These are phyloP conservation scores for Porcisia deanei DNA, from an alignment of 208 protist species.

Conservation along the genomic window DNA sequence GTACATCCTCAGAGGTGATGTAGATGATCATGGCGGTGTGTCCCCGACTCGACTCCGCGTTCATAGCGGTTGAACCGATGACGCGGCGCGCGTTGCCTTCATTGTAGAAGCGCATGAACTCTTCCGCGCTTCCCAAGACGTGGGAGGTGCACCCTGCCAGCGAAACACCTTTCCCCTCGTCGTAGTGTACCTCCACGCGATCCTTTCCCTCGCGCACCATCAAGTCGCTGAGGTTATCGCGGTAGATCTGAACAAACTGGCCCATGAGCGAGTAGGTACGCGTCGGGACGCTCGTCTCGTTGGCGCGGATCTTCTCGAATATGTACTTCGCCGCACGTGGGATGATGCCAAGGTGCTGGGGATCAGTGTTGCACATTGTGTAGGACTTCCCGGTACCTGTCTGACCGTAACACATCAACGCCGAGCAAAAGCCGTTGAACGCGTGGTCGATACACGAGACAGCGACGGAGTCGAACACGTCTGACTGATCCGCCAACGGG, in stretches of 20 bases:
- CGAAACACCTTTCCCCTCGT: slow-evolving; percentile 67
- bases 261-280: slow-evolving; percentile 52
- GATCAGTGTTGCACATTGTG: slow-evolving; percentile 91
- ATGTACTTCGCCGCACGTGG: slow-evolving; percentile 78
- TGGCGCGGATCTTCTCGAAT: slow-evolving; percentile 53
- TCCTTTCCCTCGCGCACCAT: slow-evolving; percentile 72
- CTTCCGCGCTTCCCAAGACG: slow-evolving; percentile 45
- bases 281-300: slow-evolving; percentile 21
- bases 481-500: slow-evolving; percentile 59
- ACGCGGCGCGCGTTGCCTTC: slow-evolving; percentile 81
- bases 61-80: slow-evolving; percentile 89
- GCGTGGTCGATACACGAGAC: slow-evolving; percentile 82
- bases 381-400: slow-evolving; percentile 92
- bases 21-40: slow-evolving; percentile 85
- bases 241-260: slow-evolving; percentile 93
- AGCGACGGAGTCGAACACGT: slow-evolving; percentile 82
- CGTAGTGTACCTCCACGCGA: slow-evolving; percentile 77
- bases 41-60: slow-evolving; percentile 87
- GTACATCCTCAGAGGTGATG: slow-evolving; percentile 56
- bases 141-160: slow-evolving; percentile 74
- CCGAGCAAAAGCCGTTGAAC: slow-evolving; percentile 87
- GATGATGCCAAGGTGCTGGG: slow-evolving; percentile 84
- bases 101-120: slow-evolving; percentile 88
- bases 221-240: slow-evolving; percentile 83
- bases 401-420: slow-evolving; percentile 93